phyloP scores from a whole-genome alignment of 2,329 filamentous ascomycete genomes.

The Cadophora malorum region DNA sequence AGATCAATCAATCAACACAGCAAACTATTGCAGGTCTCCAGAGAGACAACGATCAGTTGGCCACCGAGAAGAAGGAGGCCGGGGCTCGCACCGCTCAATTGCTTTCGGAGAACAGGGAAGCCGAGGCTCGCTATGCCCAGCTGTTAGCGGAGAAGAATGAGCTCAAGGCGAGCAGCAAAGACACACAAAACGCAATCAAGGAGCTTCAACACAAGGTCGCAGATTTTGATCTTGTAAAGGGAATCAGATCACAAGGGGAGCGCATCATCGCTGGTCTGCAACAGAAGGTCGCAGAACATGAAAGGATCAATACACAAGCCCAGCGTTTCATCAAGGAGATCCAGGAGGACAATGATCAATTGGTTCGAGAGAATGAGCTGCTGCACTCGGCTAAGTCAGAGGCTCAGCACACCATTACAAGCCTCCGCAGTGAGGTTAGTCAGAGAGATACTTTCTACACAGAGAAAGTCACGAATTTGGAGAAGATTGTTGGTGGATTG shows the following conservation, averaged over 20 bases:
- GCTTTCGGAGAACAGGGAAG: background rate
- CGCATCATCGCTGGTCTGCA: background rate
- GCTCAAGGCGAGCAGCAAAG: background rate
- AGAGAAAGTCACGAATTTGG: slow-evolving; percentile 5
- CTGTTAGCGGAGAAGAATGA: slow-evolving; percentile 18
- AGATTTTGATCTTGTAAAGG: background rate
- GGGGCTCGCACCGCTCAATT: slow-evolving; percentile 10
- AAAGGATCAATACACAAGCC: slow-evolving; percentile 5
- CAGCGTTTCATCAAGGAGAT: background rate
- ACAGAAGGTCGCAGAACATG: slow-evolving; percentile 7
- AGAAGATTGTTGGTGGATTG: background rate
- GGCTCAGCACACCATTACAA: slow-evolving; percentile 10
- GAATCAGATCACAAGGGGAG: slow-evolving; percentile 4
- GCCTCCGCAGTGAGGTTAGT: background rate
- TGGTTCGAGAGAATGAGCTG: background rate
- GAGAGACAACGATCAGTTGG: slow-evolving; percentile 18
- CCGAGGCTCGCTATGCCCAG: background rate
- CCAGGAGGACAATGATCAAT: slow-evolving; percentile 6
- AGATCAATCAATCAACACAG: slow-evolving; percentile 8
- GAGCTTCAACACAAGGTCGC: background rate
- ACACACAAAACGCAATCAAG: background rate
- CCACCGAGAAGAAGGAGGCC: slow-evolving; percentile 18
- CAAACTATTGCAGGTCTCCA: slow-evolving; percentile 13
- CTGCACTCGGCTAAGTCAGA: slow-evolving; percentile 6
- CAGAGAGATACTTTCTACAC: slow-evolving; percentile 10